phyloP scores from a whole-genome alignment of 768 basidiomycete species.

The Crassisporium funariophilum region DNA sequence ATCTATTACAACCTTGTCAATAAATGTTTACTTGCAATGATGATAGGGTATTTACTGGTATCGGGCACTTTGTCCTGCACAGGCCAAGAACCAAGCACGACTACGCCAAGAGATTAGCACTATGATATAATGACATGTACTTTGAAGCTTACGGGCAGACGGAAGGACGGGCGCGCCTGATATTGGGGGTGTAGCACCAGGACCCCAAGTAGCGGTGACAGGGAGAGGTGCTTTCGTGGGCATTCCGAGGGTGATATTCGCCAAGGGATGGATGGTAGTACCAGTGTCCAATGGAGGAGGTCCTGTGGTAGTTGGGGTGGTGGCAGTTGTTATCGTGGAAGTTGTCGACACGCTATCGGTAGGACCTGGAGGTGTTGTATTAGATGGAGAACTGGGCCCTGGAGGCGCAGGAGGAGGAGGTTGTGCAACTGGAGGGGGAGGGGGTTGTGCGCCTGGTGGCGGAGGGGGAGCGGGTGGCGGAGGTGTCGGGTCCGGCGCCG shows the following conservation, averaged over 20 bases:
- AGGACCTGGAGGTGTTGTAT: conserved; percentile 10
- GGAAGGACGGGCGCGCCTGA: conserved; percentile 71
- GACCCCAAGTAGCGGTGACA: conserved; percentile 51
- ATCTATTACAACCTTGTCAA: conserved; percentile 31
- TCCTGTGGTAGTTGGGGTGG: conserved; percentile 16
- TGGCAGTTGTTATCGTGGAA: conserved; percentile 7
- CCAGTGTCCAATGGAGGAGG: conserved; percentile 51
- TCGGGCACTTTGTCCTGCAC: conserved; percentile 59
- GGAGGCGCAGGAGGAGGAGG: conserved; percentile 15
- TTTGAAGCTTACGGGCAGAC: conserved; percentile 49
- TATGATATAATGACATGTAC: neutral
- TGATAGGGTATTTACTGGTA: conserved; percentile 45
- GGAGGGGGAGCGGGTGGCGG: conserved; percentile 11
- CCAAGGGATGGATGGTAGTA: conserved; percentile 59
- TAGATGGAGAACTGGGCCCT: conserved; percentile 13
- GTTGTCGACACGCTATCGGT: conserved; percentile 16
- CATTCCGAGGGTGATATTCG: conserved; percentile 65
- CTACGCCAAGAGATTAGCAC: no score
- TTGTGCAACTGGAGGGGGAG: conserved; percentile 12
- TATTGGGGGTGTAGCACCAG: conserved; percentile 65
- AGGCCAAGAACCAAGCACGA: conserved; percentile 61
- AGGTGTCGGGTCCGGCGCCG: conserved; percentile 12
- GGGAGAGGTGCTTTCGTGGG: conserved; percentile 50
- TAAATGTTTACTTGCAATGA: neutral
- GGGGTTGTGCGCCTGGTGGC: conserved; percentile 12